Base-by-base conservation (phyloP, 2,329 filamentous ascomycete genomes). In the Diplodia corticola region DNA sequence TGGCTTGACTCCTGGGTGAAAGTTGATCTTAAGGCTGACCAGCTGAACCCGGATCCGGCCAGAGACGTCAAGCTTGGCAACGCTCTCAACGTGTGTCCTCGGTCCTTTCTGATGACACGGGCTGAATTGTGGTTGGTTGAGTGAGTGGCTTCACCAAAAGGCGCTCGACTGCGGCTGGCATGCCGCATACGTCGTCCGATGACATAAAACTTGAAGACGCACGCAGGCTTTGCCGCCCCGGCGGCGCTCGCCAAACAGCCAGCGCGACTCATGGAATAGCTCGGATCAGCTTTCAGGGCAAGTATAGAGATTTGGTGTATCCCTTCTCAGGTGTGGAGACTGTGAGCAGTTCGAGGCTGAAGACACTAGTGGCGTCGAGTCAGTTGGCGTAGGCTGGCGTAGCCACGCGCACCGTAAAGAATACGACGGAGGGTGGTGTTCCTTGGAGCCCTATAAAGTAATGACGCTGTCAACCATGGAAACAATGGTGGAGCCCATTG, bases 181-280 rank as follows among this genome's bases (percentile, higher is more conserved):
- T 48, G 26, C 55, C 37, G 37, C 55, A 60, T 46, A 60, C 57
- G 40, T 61, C 26, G 28, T 49, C 44, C 13, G 57, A 61, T 61
- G 44, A 49, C 28, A 49, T n/a, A 22, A 15, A 33, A 17, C 33
- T 40, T 3, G 33, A n/a, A 35, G 5, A 12, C 3, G 44, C 44
- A 15, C 20, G n/a, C 44, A 20, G 17, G 37, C 44, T 26, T 24
- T 35, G 40, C 57, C 57, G 22, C 28, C n/a, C 22, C 6, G 10
- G 3, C 37, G 17, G 13, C 55, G 22, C 30, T 48, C 6, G 24
- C 24, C 22, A 49, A 35, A 12, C 9, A 20, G 15, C 10, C 26
- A 30, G 10, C 35, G 37, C 37, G 46, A 46, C 12, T 20, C 15
- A 12, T 4, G 20, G 17, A 24, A 26, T 22, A 28, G 5, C 24